Evolutionary conservation across 2,329 filamentous ascomycete species (phyloP).

Genomic region (Mycogone perniciosa): DNA sequence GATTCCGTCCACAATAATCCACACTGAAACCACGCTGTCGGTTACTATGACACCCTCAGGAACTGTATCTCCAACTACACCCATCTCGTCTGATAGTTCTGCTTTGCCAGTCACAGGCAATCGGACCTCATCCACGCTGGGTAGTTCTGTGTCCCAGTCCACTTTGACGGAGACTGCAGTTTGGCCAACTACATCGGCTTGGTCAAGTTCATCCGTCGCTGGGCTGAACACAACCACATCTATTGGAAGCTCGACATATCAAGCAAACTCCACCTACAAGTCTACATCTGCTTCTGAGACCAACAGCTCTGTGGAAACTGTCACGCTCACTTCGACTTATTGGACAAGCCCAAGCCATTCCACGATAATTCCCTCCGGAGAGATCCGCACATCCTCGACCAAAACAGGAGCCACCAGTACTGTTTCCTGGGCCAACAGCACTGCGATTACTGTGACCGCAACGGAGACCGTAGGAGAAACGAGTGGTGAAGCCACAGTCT

Average conservation of each 20-base stretch:
- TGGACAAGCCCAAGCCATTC: background rate
- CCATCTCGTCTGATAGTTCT: background rate
- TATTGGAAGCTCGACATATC: background rate
- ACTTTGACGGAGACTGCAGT: conserved; percentile 1
- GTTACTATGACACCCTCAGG: conserved; percentile 5
- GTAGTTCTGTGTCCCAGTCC: background rate
- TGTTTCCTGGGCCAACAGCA: conserved; percentile 5
- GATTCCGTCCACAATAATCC: background rate
- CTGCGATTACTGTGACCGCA: background rate
- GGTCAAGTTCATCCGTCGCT: conserved; percentile 1
- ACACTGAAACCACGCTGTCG: conserved; percentile 5
- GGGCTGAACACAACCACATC: background rate
- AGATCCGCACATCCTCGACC: conserved; percentile 6
- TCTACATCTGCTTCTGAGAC: background rate
- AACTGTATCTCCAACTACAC: conserved; percentile 1
- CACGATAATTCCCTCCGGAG: background rate
- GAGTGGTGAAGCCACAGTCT: background rate
- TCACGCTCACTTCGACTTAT: background rate
- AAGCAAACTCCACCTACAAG: background rate
- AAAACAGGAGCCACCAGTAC: background rate
- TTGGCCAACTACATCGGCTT: background rate
- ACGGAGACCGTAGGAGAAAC: conserved; percentile 1
- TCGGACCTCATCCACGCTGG: conserved; percentile 4
- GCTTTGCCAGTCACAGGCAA: conserved; percentile 3
- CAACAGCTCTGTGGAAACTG: background rate